A percentile compares a stretch with the other conserved stretches of the same genome.
These are phyloP conservation scores for Bolboschoenus planiculmis DNA, from an alignment of 176 grass and related monocot species.

Conservation along the genomic window DNA sequence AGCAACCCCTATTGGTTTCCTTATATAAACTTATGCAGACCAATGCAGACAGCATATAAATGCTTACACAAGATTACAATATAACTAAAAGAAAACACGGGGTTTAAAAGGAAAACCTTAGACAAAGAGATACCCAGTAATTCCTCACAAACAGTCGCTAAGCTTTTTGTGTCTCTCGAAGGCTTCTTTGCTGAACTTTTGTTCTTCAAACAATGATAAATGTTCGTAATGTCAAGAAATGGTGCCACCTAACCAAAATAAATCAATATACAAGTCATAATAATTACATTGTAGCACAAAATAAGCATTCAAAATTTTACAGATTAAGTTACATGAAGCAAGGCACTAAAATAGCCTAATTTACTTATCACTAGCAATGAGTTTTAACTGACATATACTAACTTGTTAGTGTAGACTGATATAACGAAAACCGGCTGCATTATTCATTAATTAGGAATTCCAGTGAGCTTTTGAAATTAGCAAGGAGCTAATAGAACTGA, in stretches of 20 bases:
- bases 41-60: background rate
- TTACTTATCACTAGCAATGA: background rate
- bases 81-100: constrained; percentile 17
- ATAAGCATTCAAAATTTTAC: background rate
- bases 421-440: background rate
- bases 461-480: background rate
- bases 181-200: constrained; percentile 44
- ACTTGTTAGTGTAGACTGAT: background rate
- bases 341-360: background rate
- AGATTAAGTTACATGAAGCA: background rate
- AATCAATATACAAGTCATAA: background rate
- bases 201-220: constrained; percentile 63
- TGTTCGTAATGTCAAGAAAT: constrained; percentile 75
- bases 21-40: background rate
- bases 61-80: background rate
- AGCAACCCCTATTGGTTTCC: background rate
- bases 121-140: constrained; percentile 66
- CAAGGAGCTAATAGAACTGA: background rate
- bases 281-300: background rate
- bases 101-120: constrained; percentile 45
- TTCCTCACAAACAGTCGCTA: constrained; percentile 76
- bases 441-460: background rate
- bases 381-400: background rate
- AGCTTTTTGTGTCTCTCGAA: constrained; percentile 87
- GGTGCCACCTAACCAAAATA: constrained; percentile 61